phyloP scores from a whole-genome alignment of 225 moss, liverwort and hornwort species.

The Ulota crispa region DNA sequence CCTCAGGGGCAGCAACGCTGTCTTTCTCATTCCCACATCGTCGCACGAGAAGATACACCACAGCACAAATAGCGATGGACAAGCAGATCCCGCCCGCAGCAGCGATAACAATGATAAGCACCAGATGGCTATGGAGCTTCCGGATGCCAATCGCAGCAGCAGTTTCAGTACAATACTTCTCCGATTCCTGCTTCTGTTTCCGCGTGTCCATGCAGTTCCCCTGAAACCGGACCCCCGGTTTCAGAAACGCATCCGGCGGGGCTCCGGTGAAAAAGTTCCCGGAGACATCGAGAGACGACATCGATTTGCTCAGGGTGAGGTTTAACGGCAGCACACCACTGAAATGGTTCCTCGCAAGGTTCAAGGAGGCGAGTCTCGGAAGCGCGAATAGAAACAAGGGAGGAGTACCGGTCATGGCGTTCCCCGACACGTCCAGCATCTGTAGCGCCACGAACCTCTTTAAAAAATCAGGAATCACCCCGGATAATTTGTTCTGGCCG shows the following conservation, averaged over 20 bases:
- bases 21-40: slow-evolving; percentile 37
- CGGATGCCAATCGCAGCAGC: neutral
- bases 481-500: slow-evolving; percentile 58
- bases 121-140: slow-evolving; percentile 36
- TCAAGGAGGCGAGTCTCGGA: slow-evolving; percentile 53
- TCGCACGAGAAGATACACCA: slow-evolving; percentile 32
- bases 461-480: slow-evolving; percentile 46
- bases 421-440: slow-evolving; percentile 68
- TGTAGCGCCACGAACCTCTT: slow-evolving; percentile 38
- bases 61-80: slow-evolving; percentile 23
- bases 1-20: slow-evolving; percentile 39
- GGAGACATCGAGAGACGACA: slow-evolving; percentile 69
- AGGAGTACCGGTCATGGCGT: slow-evolving; percentile 52
- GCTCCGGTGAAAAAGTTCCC: slow-evolving; percentile 65
- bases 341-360: slow-evolving; percentile 70
- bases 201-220: slow-evolving; percentile 71
- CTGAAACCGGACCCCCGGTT: slow-evolving; percentile 47
- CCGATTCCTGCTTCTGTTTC: slow-evolving; percentile 60
- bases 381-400: slow-evolving; percentile 61
- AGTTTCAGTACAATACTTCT: slow-evolving; percentile 45
- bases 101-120: slow-evolving; percentile 61
- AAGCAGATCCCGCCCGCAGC: slow-evolving; percentile 39
- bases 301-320: slow-evolving; percentile 47
- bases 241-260: slow-evolving; percentile 48
- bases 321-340: slow-evolving; percentile 58